A percentile compares a stretch with the other conserved stretches of the same genome.
phyloP scores from a whole-genome alignment of 2,329 filamentous ascomycete species.

The Whalleya microplaca region DNA sequence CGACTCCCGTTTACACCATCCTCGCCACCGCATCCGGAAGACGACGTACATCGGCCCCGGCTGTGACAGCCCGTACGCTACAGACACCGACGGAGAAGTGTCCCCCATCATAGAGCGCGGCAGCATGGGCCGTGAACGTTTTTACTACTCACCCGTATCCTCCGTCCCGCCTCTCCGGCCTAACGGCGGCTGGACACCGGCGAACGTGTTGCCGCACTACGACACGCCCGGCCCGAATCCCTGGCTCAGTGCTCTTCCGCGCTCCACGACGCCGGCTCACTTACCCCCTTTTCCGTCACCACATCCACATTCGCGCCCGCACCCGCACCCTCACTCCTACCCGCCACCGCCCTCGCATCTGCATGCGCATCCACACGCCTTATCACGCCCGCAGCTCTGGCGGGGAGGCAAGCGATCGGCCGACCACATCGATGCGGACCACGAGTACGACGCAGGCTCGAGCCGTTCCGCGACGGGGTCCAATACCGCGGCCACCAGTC shows the following conservation, averaged over 20 bases:
- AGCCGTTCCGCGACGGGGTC: conserved; percentile 3
- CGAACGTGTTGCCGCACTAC: conserved; percentile 29
- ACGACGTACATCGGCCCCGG: conserved; percentile 35
- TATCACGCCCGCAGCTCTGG: conserved; percentile 6
- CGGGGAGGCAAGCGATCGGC: conserved; percentile 34
- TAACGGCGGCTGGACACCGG: conserved; percentile 36
- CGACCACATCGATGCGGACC: conserved; percentile 33
- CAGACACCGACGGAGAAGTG: conserved; percentile 47
- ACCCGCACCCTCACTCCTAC: conserved; percentile 5
- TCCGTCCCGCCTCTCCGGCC: conserved; percentile 14
- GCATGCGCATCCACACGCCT: not conserved
- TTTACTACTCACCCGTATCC: conserved; percentile 28
- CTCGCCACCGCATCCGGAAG: conserved; percentile 36
- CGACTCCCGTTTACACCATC: conserved; percentile 25
- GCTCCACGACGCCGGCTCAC: conserved; percentile 36
- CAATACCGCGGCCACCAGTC: conserved; percentile 11
- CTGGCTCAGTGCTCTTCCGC: conserved; percentile 50
- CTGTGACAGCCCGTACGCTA: conserved; percentile 45
- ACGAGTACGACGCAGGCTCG: conserved; percentile 27
- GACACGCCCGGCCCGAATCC: conserved; percentile 41
- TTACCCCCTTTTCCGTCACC: conserved; percentile 25
- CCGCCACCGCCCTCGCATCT: conserved; percentile 4
- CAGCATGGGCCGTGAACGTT: conserved; percentile 24
- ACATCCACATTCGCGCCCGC: conserved; percentile 14
- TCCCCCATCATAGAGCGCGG: conserved; percentile 32